phyloP scores from a whole-genome alignment of 169 alveolate genomes.

The Perkinsus marinus region DNA sequence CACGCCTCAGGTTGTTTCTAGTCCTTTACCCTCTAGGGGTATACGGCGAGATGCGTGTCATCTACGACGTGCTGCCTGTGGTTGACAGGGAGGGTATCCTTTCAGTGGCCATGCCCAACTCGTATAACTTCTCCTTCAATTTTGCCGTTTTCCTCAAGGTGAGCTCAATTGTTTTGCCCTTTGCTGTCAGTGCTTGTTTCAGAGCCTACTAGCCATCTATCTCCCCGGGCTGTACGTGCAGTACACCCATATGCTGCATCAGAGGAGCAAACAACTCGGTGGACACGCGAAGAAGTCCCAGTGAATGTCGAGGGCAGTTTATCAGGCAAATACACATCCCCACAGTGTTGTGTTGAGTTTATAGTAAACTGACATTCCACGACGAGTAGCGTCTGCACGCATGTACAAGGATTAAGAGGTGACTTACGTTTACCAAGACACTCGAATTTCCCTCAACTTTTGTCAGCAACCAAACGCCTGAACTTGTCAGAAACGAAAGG shows the following conservation, averaged over 20 bases:
- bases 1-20: background rate
- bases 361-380: too few relatives aligned
- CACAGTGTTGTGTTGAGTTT: too few relatives aligned
- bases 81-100: background rate
- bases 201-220: background rate
- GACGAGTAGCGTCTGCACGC: too few relatives aligned
- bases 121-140: background rate
- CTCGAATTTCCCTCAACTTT: too few relatives aligned
- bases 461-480: too few relatives aligned
- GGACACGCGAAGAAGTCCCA: background rate
- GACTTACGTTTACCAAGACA: too few relatives aligned
- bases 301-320: background rate
- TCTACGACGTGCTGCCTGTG: background rate
- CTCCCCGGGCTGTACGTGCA: background rate
- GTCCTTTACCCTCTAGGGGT: background rate
- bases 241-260: background rate
- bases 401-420: too few relatives aligned
- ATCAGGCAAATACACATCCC: background rate
- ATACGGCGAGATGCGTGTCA: background rate
- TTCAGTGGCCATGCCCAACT: background rate
- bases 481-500: too few relatives aligned
- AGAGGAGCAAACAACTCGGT: background rate
- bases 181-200: background rate
- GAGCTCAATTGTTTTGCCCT: background rate
- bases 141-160: background rate